These are phyloP conservation scores for Begonia peltatifolia DNA, from an alignment of 306 rosid species.

Conservation along the genomic window DNA sequence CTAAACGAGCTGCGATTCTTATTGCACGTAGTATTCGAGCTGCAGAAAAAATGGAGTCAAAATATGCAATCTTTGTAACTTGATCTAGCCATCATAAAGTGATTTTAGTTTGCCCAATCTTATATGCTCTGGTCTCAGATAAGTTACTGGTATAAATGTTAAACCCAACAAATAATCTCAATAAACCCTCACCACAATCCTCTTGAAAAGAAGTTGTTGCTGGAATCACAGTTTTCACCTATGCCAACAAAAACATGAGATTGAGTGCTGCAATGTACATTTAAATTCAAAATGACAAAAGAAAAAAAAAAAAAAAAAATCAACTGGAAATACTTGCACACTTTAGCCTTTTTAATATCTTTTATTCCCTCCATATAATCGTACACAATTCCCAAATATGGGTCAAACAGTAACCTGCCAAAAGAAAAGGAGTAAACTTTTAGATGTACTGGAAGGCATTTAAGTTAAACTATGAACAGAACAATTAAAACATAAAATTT, in stretches of 20 bases:
- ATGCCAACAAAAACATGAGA: conserved; percentile 20
- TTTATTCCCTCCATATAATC: conserved; percentile 85
- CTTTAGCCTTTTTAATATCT: conserved; percentile 57
- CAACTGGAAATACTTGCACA: conserved; percentile 30
- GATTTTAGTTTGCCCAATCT: background rate
- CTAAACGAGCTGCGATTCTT: conserved; percentile 81
- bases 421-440: conserved; percentile 9
- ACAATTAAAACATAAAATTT: background rate
- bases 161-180: conserved; percentile 9
- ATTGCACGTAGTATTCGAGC: conserved; percentile 87
- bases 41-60: conserved; percentile 23
- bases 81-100: background rate
- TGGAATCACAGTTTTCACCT: conserved; percentile 72
- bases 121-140: background rate
- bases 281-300: too few species aligned
- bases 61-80: conserved; percentile 5
- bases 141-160: background rate
- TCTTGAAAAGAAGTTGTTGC: conserved; percentile 62
- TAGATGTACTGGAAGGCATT: conserved; percentile 1
- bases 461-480: background rate
- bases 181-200: conserved; percentile 61
- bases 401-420: conserved; percentile 82
- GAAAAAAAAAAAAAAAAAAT: too few species aligned
- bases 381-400: conserved; percentile 42
- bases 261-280: too few species aligned